Conservation (phyloP, 169 alveolate genomes). For the Plasmodium inui region DNA sequence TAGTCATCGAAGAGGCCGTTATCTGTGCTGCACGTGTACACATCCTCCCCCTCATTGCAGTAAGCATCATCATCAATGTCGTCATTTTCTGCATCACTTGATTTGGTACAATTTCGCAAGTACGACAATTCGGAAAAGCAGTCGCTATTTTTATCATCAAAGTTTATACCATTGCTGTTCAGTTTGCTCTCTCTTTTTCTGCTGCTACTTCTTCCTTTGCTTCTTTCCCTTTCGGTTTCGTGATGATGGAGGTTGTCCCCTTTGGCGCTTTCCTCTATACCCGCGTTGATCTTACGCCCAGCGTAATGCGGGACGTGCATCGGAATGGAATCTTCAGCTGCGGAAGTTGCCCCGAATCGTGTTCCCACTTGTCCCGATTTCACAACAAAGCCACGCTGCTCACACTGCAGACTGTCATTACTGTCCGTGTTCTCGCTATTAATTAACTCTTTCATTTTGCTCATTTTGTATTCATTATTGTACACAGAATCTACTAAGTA, state of each 20-base stretch:
- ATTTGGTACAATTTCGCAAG: constrained; percentile 17
- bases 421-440: constrained; percentile 9
- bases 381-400: background rate
- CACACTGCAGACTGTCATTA: background rate
- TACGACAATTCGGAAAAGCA: constrained; percentile 32
- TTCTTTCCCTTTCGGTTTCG: background rate
- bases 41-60: constrained; percentile 5
- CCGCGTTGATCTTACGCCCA: background rate
- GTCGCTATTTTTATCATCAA: constrained; percentile 25
- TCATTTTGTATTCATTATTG: constrained; percentile 71
- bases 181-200: background rate
- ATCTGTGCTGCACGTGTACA: background rate
- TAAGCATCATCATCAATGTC: background rate
- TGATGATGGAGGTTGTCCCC: background rate
- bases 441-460: constrained; percentile 59
- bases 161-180: background rate
- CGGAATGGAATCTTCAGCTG: background rate
- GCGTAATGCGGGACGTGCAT: background rate
- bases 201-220: background rate
- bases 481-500: constrained; percentile 47
- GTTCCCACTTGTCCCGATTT: background rate
- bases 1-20: background rate
- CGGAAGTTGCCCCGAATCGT: background rate
- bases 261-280: background rate
- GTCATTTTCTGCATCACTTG: constrained; percentile 6